Evolutionary conservation across 495 filamentous ascomycete species (phyloP), one percentile per base, ranked within the genome.

Genomic region (Acidomyces sp.): DNA sequence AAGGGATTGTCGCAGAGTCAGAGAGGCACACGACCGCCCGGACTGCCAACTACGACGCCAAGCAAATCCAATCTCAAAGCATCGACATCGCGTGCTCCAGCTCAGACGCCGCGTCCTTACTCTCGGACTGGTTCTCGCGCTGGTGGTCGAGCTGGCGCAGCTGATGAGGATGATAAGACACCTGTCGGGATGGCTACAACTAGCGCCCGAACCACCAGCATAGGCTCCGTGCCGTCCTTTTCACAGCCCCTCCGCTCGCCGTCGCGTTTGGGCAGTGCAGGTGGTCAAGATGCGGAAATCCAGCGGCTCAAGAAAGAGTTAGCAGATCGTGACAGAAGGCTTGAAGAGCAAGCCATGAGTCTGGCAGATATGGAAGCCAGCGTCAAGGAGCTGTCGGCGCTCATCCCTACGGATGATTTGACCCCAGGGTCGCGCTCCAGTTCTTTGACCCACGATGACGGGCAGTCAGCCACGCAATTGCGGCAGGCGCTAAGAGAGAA

Each of bases 401-500:
- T 86, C 9, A 71, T 86, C 19, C 53, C 53, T 0, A 28, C 30
- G 10, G 45, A 45, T 18, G 40, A 38, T 20, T 6, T 47, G 6
- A 47, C 45, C 18, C 56, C 53, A 6, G 51, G 30, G 57, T 65
- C 35, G 56, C 67, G 46, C 46, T 55, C 65, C 44, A 22, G 22
- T 1, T 29, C 45, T 1, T 41, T 45, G 24, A 44, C 30, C 15
- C 78, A 78, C 45, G 59, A 82, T n/a, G 85, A 92, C 33, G 80
- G 85, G 26, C 75, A 75, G 35, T 86, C 93, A 55, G 70, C 75
- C 3, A 52, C 74, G 3, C 82, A 86, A 48, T 66, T 99, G 39
- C 82, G 90, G 22, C 69, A 76, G 10, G 59, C 93, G 43, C 62
- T 99, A 25, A 73, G 87, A 13, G 92, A 99, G 58, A 93, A 93